These are phyloP conservation scores for Phytophthora macrochlamydospora DNA, from an alignment of 352 stramenopile genomes.

Conservation along the genomic window DNA sequence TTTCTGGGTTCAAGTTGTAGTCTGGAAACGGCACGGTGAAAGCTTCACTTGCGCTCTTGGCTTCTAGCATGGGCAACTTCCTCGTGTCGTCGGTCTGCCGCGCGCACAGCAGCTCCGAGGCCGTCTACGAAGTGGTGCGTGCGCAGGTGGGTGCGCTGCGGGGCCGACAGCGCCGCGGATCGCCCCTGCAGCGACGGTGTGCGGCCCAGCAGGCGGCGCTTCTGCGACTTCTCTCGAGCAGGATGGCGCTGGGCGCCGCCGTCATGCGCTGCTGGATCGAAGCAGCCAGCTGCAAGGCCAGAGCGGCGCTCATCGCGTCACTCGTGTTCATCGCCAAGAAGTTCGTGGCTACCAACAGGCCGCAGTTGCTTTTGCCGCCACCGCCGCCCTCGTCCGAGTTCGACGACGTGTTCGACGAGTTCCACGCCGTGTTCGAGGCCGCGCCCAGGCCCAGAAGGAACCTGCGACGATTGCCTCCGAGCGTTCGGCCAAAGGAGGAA, in stretches of 20 bases:
- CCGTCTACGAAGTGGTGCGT: conserved; percentile 28
- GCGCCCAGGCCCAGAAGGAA: conserved; percentile 11
- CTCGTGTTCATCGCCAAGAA: conserved; percentile 42
- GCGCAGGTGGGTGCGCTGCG: conserved; percentile 24
- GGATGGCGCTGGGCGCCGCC: conserved; percentile 26
- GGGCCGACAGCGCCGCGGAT: conserved; percentile 14
- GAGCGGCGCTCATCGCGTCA: conserved; percentile 26
- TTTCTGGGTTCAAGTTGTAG: conserved; percentile 19
- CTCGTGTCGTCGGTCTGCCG: conserved; percentile 34
- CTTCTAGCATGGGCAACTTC: conserved; percentile 33
- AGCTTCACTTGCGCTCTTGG: conserved; percentile 6
- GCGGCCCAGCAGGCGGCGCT: conserved; percentile 36
- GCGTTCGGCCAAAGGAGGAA: conserved; percentile 18
- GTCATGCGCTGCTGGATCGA: conserved; percentile 28
- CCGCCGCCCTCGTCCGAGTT: conserved; percentile 6
- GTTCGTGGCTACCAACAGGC: conserved; percentile 19
- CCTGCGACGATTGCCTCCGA: conserved; percentile 24
- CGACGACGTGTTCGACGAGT: conserved; percentile 42
- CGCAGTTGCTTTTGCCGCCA: conserved; percentile 14
- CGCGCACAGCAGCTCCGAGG: conserved; percentile 34
- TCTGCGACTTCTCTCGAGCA: conserved; percentile 24
- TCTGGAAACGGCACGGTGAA: conserved; percentile 7
- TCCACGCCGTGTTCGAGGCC: conserved; percentile 39
- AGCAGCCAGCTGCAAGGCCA: conserved; percentile 25
- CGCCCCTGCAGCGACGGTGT: conserved; percentile 29